Evolutionary conservation across 1,284 basidiomycete species (phyloP).

Genomic region (Apiotrichum mycotoxinovorans): DNA sequence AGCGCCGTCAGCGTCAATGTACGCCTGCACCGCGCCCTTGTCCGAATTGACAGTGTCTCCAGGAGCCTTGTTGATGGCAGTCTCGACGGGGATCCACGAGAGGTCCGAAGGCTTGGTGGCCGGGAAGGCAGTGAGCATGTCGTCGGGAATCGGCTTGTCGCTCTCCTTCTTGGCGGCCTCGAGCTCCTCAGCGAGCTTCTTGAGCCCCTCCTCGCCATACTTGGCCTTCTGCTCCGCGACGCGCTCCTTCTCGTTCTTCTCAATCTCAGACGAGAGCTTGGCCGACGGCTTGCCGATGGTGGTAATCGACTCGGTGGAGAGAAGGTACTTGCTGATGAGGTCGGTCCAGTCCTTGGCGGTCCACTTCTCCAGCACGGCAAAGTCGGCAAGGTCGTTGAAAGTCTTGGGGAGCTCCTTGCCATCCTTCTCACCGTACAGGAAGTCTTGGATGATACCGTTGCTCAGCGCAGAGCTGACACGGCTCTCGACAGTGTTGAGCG

Average conservation of each 20-base stretch:
- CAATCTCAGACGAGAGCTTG: constrained; percentile 73
- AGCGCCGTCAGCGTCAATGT: constrained; percentile 68
- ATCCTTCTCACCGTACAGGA: constrained; percentile 79
- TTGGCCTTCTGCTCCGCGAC: constrained; percentile 65
- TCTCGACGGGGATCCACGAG: constrained; percentile 91
- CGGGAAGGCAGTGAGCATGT: constrained; percentile 77
- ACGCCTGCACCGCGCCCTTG: constrained; percentile 55
- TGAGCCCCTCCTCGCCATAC: constrained; percentile 78
- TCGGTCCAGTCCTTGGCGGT: constrained; percentile 71
- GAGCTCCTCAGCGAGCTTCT: constrained; percentile 65
- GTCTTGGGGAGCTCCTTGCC: constrained; percentile 72
- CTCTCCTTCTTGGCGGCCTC: constrained; percentile 84
- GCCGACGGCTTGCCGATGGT: constrained; percentile 87
- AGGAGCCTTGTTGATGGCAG: constrained; percentile 43
- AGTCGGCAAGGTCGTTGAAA: constrained; percentile 77
- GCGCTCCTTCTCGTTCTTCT: constrained; percentile 75
- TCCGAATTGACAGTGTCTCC: constrained; percentile 27
- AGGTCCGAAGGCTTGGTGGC: constrained; percentile 82
- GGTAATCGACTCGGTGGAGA: constrained; percentile 66
- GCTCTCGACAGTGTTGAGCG: constrained; percentile 47
- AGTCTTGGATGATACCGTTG: constrained; percentile 71
- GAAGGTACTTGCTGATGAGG: constrained; percentile 68
- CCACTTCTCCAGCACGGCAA: constrained; percentile 67
- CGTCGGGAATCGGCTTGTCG: constrained; percentile 72
- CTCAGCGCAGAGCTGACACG: constrained; percentile 36